Base-by-base conservation (phyloP, 257 asterid species). In the Ilex aquifolium region DNA sequence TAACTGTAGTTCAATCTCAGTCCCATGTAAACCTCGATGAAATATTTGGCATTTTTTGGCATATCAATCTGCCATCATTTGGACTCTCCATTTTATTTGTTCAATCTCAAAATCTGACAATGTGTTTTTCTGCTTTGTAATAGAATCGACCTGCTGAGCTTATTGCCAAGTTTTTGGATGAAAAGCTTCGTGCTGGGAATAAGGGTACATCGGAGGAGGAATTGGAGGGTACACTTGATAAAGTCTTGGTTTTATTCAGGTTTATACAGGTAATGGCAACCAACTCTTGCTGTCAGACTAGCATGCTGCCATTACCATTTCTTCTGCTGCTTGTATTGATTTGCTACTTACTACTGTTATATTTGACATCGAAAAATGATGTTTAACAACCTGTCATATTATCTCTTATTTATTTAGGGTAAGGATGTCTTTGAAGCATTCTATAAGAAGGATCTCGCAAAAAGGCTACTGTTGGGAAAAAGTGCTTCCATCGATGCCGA, bases 141-240 rank as follows among this genome's bases (percentile, higher is more conserved):
- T 78, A 92, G 97, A 93, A 93, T 67, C 97, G 97, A 15, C 94
- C 97, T 63, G 97, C 97, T 63, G 97, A 93, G 91, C 78, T 93
- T 32, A 87, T 93, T 63, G 97, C 97, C 60, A 93, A 89, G 77
- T 93, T 93, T 79, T 83, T 93, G 67, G 99, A 93, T 52, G 97
- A 93, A 80, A 93, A 89, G 76, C 96, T 89, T 52, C 99, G 97
- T 29, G 95, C 99, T 55, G 97, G 99, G 64, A 92, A 92, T 77
- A 89, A 92, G 81, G 99, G 99, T 69, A 85, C 95, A 50, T 93
- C 99, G 57, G 97, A 93, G 85, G 99, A 93, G 83, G 99, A 90
- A 74, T 76, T 93, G 83, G 99, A 93, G 90, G 90, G 94, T 32
- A 93, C 96, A 65, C 91, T 93, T 32, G 97, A 93, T 68, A 93